phyloP scores from a whole-genome alignment of 306 rosid species.

The Trifolium pratense region DNA sequence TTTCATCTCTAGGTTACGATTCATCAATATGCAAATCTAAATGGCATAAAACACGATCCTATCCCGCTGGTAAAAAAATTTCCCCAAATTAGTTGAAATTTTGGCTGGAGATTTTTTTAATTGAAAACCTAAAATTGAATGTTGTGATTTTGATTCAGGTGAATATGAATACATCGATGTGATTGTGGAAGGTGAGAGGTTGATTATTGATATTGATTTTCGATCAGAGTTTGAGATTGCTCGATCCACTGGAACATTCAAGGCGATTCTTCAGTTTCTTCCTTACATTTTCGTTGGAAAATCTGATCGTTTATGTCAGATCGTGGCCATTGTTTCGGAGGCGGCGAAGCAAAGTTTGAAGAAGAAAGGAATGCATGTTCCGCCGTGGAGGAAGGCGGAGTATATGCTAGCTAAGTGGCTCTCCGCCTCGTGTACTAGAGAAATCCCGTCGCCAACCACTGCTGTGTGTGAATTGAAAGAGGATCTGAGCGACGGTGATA shows the following conservation, averaged over 20 bases:
- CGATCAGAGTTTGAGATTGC: constrained; percentile 97
- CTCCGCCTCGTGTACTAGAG: constrained; percentile 62
- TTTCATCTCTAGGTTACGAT: constrained; percentile 75
- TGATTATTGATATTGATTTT: constrained; percentile 85
- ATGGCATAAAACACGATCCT: constrained; percentile 80
- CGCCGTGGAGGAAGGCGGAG: constrained; percentile 96
- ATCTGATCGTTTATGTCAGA: constrained; percentile 79
- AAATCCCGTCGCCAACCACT: constrained; percentile 35
- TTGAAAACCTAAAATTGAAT: background rate
- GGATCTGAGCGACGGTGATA: background rate
- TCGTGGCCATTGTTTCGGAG: constrained; percentile 75
- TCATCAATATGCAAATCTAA: constrained; percentile 84
- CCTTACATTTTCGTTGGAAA: constrained; percentile 88
- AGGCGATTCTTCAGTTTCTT: constrained; percentile 75
- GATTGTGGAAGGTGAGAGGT: constrained; percentile 71
- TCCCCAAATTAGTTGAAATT: background rate
- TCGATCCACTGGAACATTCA: constrained; percentile 83
- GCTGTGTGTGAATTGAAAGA: constrained; percentile 3
- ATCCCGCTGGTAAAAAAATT: constrained; percentile 71
- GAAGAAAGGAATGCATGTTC: constrained; percentile 97
- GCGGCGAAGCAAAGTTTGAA: constrained; percentile 87
- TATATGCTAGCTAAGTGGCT: constrained; percentile 95
- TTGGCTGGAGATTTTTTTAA: background rate
- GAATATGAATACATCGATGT: constrained; percentile 94
- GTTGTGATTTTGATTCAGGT: constrained; percentile 59